phyloP scores from a whole-genome alignment of 768 basidiomycete genomes.

The Phylloporus rhodoxanthus region DNA sequence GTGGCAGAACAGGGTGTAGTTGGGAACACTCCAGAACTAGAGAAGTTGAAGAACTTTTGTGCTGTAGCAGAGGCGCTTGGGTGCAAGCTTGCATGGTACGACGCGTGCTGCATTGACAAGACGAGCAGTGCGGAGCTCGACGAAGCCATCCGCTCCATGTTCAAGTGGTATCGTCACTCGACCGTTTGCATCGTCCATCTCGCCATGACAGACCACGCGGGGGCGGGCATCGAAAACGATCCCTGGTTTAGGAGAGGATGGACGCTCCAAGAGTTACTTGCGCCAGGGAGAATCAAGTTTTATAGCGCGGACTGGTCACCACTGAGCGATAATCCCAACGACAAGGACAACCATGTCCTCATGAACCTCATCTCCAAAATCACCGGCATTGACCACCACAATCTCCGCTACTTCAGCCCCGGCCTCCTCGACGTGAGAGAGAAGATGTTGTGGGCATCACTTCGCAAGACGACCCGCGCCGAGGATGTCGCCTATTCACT shows the following conservation, averaged over 20 bases:
- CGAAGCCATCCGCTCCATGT: slow-evolving; percentile 28
- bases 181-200: slow-evolving; percentile 20
- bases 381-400: slow-evolving; percentile 9
- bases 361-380: slow-evolving; percentile 9
- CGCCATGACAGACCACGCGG: background rate
- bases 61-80: slow-evolving; percentile 8
- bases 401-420: slow-evolving; percentile 18
- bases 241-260: slow-evolving; percentile 22
- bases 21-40: slow-evolving; percentile 2
- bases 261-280: slow-evolving; percentile 21
- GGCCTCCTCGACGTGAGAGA: slow-evolving; percentile 17
- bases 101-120: slow-evolving; percentile 27
- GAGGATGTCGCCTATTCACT: slow-evolving; percentile 26
- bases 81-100: slow-evolving; percentile 20
- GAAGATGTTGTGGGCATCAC: slow-evolving; percentile 23
- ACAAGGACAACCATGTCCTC: slow-evolving; percentile 16
- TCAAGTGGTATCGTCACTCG: slow-evolving; percentile 20
- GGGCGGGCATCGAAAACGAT: slow-evolving; percentile 7
- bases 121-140: slow-evolving; percentile 26
- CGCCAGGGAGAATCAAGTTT: slow-evolving; percentile 18
- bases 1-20: slow-evolving; percentile 6
- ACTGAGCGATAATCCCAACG: slow-evolving; percentile 8
- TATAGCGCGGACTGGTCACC: slow-evolving; percentile 14
- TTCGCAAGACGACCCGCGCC: slow-evolving; percentile 19
- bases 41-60: slow-evolving; percentile 16